phyloP scores from a whole-genome alignment of 441 rosid species.

The Euphorbia corollata region DNA sequence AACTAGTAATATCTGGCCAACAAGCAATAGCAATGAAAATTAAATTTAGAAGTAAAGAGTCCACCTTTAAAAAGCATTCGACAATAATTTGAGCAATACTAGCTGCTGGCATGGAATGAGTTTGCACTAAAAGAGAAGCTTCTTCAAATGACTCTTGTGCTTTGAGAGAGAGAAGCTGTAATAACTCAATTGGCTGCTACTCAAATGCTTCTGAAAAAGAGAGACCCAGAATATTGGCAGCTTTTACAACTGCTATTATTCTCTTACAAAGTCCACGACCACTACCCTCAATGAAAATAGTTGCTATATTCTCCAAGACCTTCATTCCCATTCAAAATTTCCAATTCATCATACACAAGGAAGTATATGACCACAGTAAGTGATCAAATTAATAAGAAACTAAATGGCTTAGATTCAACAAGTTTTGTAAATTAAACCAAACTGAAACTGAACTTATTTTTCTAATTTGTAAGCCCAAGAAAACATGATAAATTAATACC shows the following conservation, averaged over 20 bases:
- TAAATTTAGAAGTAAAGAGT: slow-evolving; percentile 5
- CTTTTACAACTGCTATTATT: slow-evolving; percentile 77
- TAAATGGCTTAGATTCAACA: too few relatives aligned
- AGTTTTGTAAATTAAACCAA: too few relatives aligned
- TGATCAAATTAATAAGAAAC: too few relatives aligned
- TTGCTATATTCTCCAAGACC: slow-evolving; percentile 74
- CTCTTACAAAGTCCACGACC: slow-evolving; percentile 85
- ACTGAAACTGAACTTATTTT: too few relatives aligned
- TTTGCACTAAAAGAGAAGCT: slow-evolving; percentile 76
- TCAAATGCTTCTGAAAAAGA: slow-evolving; percentile 84
- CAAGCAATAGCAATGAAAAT: slow-evolving; percentile 14
- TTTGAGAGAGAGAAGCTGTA: slow-evolving; percentile 93
- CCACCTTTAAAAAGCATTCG: slow-evolving; percentile 93
- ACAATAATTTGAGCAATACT: slow-evolving; percentile 93
- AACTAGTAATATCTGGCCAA: slow-evolving; percentile 7
- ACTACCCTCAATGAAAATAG: slow-evolving; percentile 63
- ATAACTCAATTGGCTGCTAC: slow-evolving; percentile 82
- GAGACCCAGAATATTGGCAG: slow-evolving; percentile 84
- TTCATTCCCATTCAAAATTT: slow-evolving; percentile 23
- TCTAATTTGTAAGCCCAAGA: too few relatives aligned
- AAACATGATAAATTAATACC: too few relatives aligned
- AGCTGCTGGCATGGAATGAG: slow-evolving; percentile 82
- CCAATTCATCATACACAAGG: too few relatives aligned
- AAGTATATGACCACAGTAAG: too few relatives aligned
- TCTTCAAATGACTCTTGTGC: slow-evolving; percentile 98